These are phyloP conservation scores for Fusarium verrucosum DNA, from an alignment of 2,329 filamentous ascomycete species.

Conservation along the genomic window DNA sequence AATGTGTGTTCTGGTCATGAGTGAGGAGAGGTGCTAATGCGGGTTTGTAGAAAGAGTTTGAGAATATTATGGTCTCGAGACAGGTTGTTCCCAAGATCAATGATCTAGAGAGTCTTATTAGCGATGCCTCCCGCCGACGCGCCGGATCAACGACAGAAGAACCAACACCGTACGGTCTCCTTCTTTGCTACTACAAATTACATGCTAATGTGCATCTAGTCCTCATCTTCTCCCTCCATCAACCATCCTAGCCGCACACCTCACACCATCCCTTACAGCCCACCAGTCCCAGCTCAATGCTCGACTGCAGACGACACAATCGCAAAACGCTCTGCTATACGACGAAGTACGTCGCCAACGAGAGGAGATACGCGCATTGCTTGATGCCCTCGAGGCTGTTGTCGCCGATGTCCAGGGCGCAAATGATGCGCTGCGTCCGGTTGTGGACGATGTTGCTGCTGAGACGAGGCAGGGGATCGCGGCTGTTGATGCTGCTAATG, in stretches of 20 bases:
- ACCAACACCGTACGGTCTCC: constrained; percentile 58
- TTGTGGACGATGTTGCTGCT: constrained; percentile 58
- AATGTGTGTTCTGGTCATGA: constrained; percentile 19
- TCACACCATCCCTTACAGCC: constrained; percentile 60
- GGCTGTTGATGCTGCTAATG: constrained; percentile 31
- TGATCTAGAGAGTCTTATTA: constrained; percentile 65
- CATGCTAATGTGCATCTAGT: constrained; percentile 42
- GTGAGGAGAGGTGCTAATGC: constrained; percentile 10
- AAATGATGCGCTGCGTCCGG: constrained; percentile 57
- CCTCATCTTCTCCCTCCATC: constrained; percentile 66
- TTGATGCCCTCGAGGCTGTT: constrained; percentile 60
- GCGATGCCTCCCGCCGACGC: constrained; percentile 55
- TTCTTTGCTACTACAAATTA: background rate
- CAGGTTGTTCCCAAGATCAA: constrained; percentile 67
- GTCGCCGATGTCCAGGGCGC: constrained; percentile 65
- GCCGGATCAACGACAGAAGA: constrained; percentile 36
- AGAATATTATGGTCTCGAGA: constrained; percentile 60
- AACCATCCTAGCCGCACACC: constrained; percentile 63
- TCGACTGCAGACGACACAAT: constrained; percentile 64
- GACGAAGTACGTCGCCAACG: constrained; percentile 63
- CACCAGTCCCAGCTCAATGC: constrained; percentile 67
- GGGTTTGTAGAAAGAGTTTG: constrained; percentile 62
- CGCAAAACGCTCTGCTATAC: constrained; percentile 64
- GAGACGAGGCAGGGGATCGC: constrained; percentile 56
- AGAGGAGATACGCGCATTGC: constrained; percentile 62